phyloP scores from a whole-genome alignment of 78 protist genomes.

The slime mould (Dictyostelium discoideum) region dicty_2.7 NC_007089.4:3376501-3377000 shows the following conservation, averaged over 20 bases:
- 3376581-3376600: constrained; percentile 38
- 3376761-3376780: constrained; percentile 22
- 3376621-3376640: background rate
- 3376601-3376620: constrained; percentile 11
- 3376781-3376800: constrained; percentile 25
- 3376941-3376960: background rate
- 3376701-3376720: constrained; percentile 21
- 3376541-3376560: constrained; percentile 36
- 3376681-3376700: constrained; percentile 35
- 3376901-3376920: background rate
- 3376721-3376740: background rate
- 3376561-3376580: constrained; percentile 9
- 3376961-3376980: constrained; percentile 1
- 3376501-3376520: constrained; percentile 34
- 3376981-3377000: constrained; percentile 18
- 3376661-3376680: constrained; percentile 3
- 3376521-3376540: constrained; percentile 50
- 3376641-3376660: background rate
- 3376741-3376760: background rate
- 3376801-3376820: constrained; percentile 11
- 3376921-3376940: background rate
- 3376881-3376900: background rate
- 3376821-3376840: constrained; percentile 34
- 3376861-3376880: constrained; percentile 31
- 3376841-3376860: background rate